Percentiles rank a stretch among this genome's conserved stretches.
These are phyloP conservation scores for Gaeumannomyces sp. DNA, from an alignment of 2,329 filamentous ascomycete species.

Conservation along the genomic window DNA sequence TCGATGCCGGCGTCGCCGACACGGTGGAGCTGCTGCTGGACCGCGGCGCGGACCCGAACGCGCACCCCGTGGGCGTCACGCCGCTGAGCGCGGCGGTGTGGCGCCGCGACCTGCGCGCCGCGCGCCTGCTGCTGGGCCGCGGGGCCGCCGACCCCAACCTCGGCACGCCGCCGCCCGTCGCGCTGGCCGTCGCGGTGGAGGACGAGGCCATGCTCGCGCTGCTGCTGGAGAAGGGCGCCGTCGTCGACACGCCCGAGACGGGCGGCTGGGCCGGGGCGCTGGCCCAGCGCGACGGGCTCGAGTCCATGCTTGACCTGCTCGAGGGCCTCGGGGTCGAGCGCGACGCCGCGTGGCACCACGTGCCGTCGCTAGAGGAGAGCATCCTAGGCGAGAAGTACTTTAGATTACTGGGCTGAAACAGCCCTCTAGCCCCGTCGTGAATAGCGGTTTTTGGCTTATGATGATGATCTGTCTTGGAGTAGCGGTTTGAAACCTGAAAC, in stretches of 20 bases:
- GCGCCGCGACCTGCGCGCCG: background rate
- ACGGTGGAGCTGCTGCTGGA: background rate
- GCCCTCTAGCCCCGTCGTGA: too few relatives aligned
- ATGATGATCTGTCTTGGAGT: too few relatives aligned
- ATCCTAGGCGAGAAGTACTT: background rate
- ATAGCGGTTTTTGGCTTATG: too few relatives aligned
- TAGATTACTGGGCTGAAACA: too few relatives aligned
- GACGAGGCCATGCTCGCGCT: constrained; percentile 1
- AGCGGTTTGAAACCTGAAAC: too few relatives aligned
- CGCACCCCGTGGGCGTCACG: background rate
- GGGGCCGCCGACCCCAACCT: background rate
- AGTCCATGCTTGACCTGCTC: background rate
- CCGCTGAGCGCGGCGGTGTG: background rate
- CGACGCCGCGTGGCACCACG: background rate
- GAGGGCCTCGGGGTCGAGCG: background rate
- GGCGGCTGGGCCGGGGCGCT: constrained; percentile 6
- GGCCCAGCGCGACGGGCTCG: background rate
- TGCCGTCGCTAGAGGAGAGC: background rate
- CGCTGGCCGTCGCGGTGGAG: background rate
- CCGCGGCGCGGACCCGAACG: constrained; percentile 3
- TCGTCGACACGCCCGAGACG: constrained; percentile 4
- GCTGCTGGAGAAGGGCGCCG: background rate
- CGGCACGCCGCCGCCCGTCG: constrained; percentile 1
- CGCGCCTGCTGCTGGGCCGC: background rate
- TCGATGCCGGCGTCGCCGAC: background rate